Base-by-base conservation (phyloP, 805 yeast genomes). In the Saccharomycopsis sp. region DNA sequence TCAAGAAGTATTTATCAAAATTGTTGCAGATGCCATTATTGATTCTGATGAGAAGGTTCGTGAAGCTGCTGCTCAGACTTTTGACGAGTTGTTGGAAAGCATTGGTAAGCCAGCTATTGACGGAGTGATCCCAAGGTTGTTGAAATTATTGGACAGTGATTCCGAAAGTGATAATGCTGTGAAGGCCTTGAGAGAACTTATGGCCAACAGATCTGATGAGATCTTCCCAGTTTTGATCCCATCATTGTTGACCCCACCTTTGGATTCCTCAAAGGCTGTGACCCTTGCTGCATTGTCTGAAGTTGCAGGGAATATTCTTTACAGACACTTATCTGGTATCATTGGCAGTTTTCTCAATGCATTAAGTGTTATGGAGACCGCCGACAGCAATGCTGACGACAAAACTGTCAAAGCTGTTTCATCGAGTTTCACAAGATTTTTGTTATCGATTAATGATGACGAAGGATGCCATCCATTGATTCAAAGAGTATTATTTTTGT, bases 201-300 rank as follows among this genome's bases (percentile, higher is more conserved):
- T 89, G 94, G 74, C 92, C 8, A 78, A 87, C 2, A 85, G 84
- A 54, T 72, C 96, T 5, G 94, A 85, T 44, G 80, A 84, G 3
- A 84, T 94, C 42, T 87, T 94, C 87, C 96, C 97, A 36, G 81
- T 85, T 36, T 71, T 92, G 56, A 70, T 89, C 45, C 96, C 97
- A 33, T 74, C 94, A 0, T 69, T 92, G 55, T 67, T 89, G 55
- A 59, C 76, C 4, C 78, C 86, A 5, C 96, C 96, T 12, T 77
- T 88, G 41, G 85, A 84, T 51, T 67, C 75, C 0, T 79, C 79
- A 64, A 85, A 87, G 62, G 94, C 95, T n/a, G 69, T 73, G 41
- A 94, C 96, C 3, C 65, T 88, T 44, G 85, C 92, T 18, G 76
- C 94, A 0, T 69, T 88, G 57, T 94, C 95, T 1, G 77, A 83